Evolutionary conservation across 2,329 filamentous ascomycete species (phyloP).

Genomic region (Cladosporium sp.): DNA sequence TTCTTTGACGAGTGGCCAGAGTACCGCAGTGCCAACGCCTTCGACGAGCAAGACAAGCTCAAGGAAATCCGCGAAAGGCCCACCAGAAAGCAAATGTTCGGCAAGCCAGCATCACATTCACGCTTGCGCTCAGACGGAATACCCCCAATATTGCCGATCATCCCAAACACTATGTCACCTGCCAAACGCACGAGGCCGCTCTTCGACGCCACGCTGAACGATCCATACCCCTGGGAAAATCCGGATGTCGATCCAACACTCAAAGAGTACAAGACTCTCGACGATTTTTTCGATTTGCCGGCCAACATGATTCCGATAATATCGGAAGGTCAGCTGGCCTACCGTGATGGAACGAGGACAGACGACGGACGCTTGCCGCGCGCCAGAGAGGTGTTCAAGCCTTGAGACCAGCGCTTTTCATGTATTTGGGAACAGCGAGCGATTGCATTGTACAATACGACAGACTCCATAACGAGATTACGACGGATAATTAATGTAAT

Average conservation of each 20-base stretch:
- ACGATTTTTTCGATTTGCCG: conserved; percentile 22
- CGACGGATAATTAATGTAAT: neutral
- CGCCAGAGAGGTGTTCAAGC: conserved; percentile 16
- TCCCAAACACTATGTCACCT: neutral
- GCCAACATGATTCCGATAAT: conserved; percentile 19
- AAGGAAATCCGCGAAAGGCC: conserved; percentile 46
- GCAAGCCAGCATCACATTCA: conserved; percentile 16
- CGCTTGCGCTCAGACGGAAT: neutral
- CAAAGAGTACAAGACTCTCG: conserved; percentile 15
- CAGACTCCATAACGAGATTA: too few relatives aligned
- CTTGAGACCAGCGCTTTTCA: neutral
- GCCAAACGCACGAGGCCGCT: conserved; percentile 11
- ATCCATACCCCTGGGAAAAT: conserved; percentile 16
- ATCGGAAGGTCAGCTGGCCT: conserved; percentile 22
- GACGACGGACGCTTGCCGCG: conserved; percentile 16
- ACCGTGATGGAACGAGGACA: conserved; percentile 15
- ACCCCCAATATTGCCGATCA: neutral
- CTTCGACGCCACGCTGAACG: conserved; percentile 17
- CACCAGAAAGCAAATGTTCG: conserved; percentile 32
- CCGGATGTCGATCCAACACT: neutral
- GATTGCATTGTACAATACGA: neutral
- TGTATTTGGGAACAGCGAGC: neutral
- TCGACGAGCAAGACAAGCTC: conserved; percentile 50
- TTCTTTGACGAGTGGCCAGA: conserved; percentile 25
- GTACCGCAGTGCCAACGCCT: conserved; percentile 15